Evolutionary conservation across 257 asterid species (phyloP).

Genomic region (Verbena officinalis): DNA sequence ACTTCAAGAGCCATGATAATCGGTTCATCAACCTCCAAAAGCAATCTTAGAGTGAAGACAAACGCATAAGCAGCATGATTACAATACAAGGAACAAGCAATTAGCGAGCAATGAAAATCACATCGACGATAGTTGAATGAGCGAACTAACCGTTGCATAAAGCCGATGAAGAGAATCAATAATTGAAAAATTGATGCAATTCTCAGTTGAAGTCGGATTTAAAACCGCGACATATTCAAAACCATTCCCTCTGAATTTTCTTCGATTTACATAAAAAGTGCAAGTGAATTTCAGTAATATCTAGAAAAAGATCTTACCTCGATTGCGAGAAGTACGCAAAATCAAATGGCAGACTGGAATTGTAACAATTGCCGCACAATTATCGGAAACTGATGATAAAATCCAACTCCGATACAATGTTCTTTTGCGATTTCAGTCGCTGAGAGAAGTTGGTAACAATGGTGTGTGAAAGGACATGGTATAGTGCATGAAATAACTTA

Average conservation of each 20-base stretch:
- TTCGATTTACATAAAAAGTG: not conserved
- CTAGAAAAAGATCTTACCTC: not conserved
- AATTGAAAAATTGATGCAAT: no score
- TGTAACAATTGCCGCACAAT: not conserved
- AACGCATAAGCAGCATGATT: not conserved
- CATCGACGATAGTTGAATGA: not conserved
- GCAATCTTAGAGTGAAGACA: not conserved
- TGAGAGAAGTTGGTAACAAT: not conserved
- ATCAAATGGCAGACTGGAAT: not conserved
- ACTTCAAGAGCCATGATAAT: not conserved
- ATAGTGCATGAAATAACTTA: no score
- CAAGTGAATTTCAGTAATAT: not conserved
- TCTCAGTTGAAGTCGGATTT: not conserved
- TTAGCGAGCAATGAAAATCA: not conserved
- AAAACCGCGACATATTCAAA: not conserved
- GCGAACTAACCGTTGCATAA: not conserved
- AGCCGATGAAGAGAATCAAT: not conserved
- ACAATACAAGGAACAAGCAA: not conserved
- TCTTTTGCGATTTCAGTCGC: not conserved
- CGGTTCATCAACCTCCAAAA: not conserved
- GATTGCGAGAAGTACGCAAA: not conserved
- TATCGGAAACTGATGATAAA: not conserved
- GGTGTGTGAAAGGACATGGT: not conserved
- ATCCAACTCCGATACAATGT: no score
- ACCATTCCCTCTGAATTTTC: not conserved